Conservation (phyloP, 805 yeast genomes). For the Ogataea kodamae region DNA sequence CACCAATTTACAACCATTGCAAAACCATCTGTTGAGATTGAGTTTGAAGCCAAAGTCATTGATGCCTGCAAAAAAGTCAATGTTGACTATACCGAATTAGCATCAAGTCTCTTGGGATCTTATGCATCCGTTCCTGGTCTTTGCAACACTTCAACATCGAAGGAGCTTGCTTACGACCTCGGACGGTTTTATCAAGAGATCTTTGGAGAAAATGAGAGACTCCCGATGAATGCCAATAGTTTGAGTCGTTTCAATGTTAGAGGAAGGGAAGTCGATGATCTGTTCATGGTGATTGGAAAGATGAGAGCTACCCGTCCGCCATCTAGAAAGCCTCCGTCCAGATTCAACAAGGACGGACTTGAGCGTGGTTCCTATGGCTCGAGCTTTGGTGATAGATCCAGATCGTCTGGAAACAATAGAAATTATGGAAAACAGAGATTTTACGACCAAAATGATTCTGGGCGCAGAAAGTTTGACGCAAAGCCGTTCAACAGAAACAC, state of each 20-base stretch:
- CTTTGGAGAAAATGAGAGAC: slow-evolving; percentile 17
- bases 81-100: slow-evolving; percentile 15
- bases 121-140: slow-evolving; percentile 22
- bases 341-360: no score
- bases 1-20: slow-evolving; percentile 48
- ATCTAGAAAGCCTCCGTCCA: neutral
- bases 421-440: no score
- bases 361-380: neutral
- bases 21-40: slow-evolving; percentile 37
- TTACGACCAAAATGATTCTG: no score
- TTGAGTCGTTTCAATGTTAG: slow-evolving; percentile 26
- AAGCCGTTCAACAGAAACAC: no score
- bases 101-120: slow-evolving; percentile 16
- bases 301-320: no score
- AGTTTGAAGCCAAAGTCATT: slow-evolving; percentile 16
- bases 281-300: no score
- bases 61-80: slow-evolving; percentile 8
- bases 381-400: neutral
- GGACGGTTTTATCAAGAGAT: slow-evolving; percentile 30
- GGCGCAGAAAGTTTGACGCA: no score
- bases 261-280: no score
- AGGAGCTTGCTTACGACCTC: slow-evolving; percentile 33
- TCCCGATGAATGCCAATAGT: slow-evolving; percentile 18
- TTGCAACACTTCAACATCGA: slow-evolving; percentile 31
- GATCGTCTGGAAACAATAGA: no score